Percentiles rank a stretch among this genome's conserved stretches.
Conservation (phyloP, 306 rosid genomes). For the Cucurbita ficifolia region DNA sequence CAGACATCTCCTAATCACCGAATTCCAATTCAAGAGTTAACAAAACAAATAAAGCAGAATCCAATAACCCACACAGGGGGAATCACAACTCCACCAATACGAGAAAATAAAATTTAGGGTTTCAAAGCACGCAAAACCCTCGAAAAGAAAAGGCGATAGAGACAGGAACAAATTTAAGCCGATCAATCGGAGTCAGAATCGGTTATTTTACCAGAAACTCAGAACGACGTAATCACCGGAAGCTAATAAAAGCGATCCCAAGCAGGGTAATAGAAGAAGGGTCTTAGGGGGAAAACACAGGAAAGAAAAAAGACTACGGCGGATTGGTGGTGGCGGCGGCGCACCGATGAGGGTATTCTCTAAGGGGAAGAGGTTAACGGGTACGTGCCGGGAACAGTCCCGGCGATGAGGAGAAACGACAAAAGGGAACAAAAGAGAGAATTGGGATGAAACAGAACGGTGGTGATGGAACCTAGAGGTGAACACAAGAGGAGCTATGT, state of each 20-base stretch:
- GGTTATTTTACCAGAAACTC: not conserved
- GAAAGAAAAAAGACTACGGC: too few relatives aligned
- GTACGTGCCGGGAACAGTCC: constrained; percentile 11
- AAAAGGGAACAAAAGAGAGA: not conserved
- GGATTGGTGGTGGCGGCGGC: not conserved
- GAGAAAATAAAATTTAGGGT: not conserved
- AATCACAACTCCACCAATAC: not conserved
- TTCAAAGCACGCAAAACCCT: not conserved
- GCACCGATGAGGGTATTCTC: not conserved
- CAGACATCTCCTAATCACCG: constrained; percentile 37
- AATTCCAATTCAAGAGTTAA: not conserved
- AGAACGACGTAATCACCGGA: not conserved
- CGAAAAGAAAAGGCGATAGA: not conserved
- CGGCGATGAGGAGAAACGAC: not conserved
- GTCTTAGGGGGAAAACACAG: not conserved
- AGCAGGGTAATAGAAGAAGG: not conserved
- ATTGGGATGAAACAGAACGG: not conserved
- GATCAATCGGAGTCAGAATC: not conserved
- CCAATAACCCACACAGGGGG: not conserved
- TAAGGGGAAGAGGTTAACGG: not conserved
- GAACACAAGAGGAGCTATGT: not conserved
- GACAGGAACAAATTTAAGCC: not conserved
- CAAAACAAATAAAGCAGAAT: not conserved
- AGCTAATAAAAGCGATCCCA: not conserved
- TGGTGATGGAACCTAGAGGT: not conserved